Evolutionary conservation across 495 filamentous ascomycete species (phyloP).

Genomic region (Xylaria flabelliformis): DNA sequence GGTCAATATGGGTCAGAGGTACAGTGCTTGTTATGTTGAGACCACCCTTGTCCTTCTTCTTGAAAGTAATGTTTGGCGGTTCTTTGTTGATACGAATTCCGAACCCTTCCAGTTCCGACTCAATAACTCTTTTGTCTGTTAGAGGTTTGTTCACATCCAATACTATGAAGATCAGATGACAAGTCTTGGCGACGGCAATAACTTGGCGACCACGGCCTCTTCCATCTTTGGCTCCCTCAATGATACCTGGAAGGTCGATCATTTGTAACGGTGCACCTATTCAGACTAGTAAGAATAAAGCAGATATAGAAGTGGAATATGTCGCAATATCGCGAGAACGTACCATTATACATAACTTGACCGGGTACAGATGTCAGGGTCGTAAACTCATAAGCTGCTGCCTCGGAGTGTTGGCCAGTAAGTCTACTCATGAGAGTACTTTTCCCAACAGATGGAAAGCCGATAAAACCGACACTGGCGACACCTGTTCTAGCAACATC

Average conservation of each 20-base stretch:
- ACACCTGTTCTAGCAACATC: conserved; percentile 98
- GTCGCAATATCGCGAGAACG: conserved; percentile 20
- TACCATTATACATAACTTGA: conserved; percentile 91
- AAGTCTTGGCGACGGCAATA: conserved; percentile 98
- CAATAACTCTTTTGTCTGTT: conserved; percentile 96
- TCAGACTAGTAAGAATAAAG: neutral
- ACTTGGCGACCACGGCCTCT: conserved; percentile 98
- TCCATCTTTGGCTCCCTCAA: conserved; percentile 97
- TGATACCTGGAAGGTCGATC: conserved; percentile 98
- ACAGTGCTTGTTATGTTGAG: conserved; percentile 92
- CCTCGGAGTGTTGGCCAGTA: conserved; percentile 97
- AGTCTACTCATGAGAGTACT: conserved; percentile 94
- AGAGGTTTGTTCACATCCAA: conserved; percentile 98
- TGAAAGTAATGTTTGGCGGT: conserved; percentile 96
- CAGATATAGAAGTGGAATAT: neutral
- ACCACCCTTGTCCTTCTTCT: conserved; percentile 99
- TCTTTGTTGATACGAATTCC: conserved; percentile 97
- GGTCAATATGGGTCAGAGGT: conserved; percentile 88
- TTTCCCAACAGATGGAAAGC: conserved; percentile 97
- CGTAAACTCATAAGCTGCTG: conserved; percentile 97
- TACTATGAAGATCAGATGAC: conserved; percentile 98
- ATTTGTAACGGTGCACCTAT: conserved; percentile 92
- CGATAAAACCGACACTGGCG: conserved; percentile 85
- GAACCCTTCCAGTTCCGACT: conserved; percentile 96
- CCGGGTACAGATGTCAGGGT: conserved; percentile 97